These are phyloP conservation scores for Cryptococcus floricola DNA, from an alignment of 1,284 basidiomycete species.

Conservation along the genomic window DNA sequence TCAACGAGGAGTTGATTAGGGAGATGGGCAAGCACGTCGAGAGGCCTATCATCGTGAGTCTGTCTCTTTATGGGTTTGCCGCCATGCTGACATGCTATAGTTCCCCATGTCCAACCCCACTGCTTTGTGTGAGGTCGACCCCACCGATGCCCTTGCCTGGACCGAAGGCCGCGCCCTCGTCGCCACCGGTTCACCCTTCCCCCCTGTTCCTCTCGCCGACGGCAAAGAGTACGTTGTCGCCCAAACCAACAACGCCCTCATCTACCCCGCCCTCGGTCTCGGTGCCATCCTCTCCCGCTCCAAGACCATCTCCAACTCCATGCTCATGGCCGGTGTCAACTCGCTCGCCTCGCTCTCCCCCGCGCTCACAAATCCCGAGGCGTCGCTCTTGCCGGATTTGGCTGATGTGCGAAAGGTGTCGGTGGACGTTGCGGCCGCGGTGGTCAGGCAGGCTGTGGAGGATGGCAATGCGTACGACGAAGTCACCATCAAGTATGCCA, in stretches of 20 bases:
- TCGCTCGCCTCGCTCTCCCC: conserved; percentile 70
- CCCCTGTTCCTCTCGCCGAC: conserved; percentile 61
- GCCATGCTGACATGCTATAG: conserved; percentile 4
- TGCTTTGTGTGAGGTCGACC: conserved; percentile 67
- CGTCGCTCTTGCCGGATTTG: conserved; percentile 56
- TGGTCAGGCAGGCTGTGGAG: conserved; percentile 69
- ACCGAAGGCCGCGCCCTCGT: conserved; percentile 68
- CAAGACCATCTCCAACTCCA: conserved; percentile 60
- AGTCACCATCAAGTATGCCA: conserved; percentile 37
- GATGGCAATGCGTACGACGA: conserved; percentile 57
- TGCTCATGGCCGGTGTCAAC: conserved; percentile 65
- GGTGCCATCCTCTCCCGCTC: conserved; percentile 64
- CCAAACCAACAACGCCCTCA: conserved; percentile 59
- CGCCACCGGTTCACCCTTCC: conserved; percentile 78
- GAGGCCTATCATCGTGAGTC: conserved; percentile 63
- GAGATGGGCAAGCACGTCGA: conserved; percentile 69
- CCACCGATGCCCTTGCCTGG: conserved; percentile 56
- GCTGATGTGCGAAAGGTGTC: conserved; percentile 63
- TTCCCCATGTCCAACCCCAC: conserved; percentile 80
- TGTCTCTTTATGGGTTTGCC: not conserved
- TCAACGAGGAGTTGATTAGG: conserved; percentile 65
- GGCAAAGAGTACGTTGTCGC: conserved; percentile 41
- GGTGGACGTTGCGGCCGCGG: conserved; percentile 60
- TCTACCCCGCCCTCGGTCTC: conserved; percentile 74
- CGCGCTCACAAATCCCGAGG: conserved; percentile 62